These are phyloP conservation scores for Epithemia pelagica DNA, from an alignment of 108 stramenopile species.

Conservation along the genomic window DNA sequence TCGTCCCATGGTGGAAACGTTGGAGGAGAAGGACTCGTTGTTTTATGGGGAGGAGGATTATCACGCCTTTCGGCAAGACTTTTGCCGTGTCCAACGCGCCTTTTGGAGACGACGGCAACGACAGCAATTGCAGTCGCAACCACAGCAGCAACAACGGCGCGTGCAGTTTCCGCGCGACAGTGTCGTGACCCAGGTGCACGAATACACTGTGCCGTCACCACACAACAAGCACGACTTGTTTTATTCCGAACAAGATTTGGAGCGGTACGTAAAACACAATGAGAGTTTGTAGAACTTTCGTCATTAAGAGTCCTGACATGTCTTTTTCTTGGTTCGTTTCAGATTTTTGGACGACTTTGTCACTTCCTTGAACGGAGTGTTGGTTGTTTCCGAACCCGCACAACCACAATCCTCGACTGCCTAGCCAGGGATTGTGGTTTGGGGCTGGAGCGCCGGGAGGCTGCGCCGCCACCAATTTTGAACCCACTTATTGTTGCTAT, in stretches of 20 bases:
- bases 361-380: slow-evolving; percentile 5
- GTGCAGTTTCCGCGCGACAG: not conserved
- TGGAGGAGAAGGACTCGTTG: slow-evolving; percentile 5
- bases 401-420: too few species aligned
- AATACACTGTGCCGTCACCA: slow-evolving; percentile 2
- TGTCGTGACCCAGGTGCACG: slow-evolving; percentile 12
- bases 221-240: slow-evolving; percentile 1
- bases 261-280: slow-evolving; percentile 3
- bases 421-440: too few species aligned
- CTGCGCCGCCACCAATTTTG: too few species aligned
- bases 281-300: not conserved
- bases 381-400: not conserved
- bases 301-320: not conserved
- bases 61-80: slow-evolving; percentile 7
- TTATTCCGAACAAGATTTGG: slow-evolving; percentile 11
- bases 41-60: slow-evolving; percentile 13
- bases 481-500: too few species aligned
- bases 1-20: slow-evolving; percentile 8
- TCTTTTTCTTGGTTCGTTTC: not conserved
- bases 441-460: too few species aligned
- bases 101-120: not conserved
- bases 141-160: not conserved
- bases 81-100: not conserved
- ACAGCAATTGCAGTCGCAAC: not conserved
- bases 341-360: slow-evolving; percentile 24